These are phyloP conservation scores for Talinum fruticosum DNA, from an alignment of 148 eudicot genomes.

Conservation along the genomic window DNA sequence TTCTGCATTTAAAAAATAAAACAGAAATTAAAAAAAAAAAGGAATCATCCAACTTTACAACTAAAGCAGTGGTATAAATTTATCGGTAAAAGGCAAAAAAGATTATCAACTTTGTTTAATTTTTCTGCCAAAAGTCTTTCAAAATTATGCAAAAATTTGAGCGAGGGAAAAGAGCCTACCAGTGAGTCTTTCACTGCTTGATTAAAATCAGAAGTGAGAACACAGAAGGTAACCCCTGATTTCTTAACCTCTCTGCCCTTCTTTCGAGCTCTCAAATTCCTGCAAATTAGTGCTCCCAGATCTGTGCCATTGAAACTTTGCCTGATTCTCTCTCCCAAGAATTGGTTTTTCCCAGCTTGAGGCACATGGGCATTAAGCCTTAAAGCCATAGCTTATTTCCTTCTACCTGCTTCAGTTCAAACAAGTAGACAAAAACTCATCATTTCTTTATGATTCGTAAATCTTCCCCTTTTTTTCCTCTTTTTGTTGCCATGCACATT, in stretches of 20 bases:
- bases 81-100: not conserved
- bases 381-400: conserved; percentile 16
- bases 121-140: not conserved
- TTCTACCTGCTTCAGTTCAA: not conserved
- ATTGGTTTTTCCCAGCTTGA: conserved; percentile 15
- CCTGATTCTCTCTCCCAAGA: conserved; percentile 36
- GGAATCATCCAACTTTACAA: not conserved
- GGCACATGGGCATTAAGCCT: conserved; percentile 12
- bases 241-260: conserved; percentile 22
- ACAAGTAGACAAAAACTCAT: not conserved
- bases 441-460: not conserved
- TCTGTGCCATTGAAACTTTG: conserved; percentile 25
- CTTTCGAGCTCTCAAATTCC: conserved; percentile 13
- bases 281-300: conserved; percentile 28
- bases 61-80: not conserved
- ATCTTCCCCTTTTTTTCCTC: not conserved
- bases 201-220: conserved; percentile 48
- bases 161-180: conserved; percentile 27
- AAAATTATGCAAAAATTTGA: not conserved
- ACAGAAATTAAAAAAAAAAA: not conserved
- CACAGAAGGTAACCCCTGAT: conserved; percentile 35
- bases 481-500: not conserved
- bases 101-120: not conserved
- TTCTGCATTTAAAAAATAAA: conserved; percentile 34
- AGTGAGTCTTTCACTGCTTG: conserved; percentile 31